Evolutionary conservation across 768 basidiomycete species (phyloP).

Genomic region (Boletus rex-veris): DNA sequence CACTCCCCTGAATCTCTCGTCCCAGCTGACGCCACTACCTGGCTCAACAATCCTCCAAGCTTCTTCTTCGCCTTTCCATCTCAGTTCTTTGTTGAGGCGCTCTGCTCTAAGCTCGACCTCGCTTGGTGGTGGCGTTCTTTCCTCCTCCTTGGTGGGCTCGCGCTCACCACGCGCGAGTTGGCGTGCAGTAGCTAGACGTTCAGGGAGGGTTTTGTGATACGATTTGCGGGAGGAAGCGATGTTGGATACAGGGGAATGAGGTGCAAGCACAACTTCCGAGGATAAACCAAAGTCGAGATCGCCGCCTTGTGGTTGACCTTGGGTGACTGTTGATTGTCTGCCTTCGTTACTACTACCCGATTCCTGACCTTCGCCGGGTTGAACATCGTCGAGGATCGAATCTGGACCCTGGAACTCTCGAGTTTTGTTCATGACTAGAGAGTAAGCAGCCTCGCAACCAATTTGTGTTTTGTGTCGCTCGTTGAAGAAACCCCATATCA

Average conservation of each 20-base stretch:
- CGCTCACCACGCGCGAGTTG: slow-evolving; percentile 70
- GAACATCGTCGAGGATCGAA: slow-evolving; percentile 17
- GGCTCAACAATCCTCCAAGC: slow-evolving; percentile 80
- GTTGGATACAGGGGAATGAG: slow-evolving; percentile 54
- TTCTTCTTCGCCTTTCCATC: slow-evolving; percentile 75
- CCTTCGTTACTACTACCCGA: slow-evolving; percentile 5
- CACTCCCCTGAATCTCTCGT: slow-evolving; percentile 60
- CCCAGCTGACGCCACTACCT: slow-evolving; percentile 66
- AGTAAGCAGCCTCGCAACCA: slow-evolving; percentile 81
- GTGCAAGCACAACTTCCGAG: slow-evolving; percentile 66
- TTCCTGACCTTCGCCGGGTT: slow-evolving; percentile 10
- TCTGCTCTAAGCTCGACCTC: slow-evolving; percentile 89
- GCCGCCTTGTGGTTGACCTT: slow-evolving; percentile 25
- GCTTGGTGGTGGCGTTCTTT: slow-evolving; percentile 71
- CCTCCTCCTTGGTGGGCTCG: slow-evolving; percentile 85
- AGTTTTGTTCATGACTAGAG: slow-evolving; percentile 58
- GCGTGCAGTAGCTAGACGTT: slow-evolving; percentile 67
- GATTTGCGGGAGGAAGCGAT: slow-evolving; percentile 67
- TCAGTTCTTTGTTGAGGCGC: slow-evolving; percentile 81
- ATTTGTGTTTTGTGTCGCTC: slow-evolving; percentile 73
- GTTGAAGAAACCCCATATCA: slow-evolving; percentile 93
- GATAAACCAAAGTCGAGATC: slow-evolving; percentile 76
- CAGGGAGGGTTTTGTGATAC: slow-evolving; percentile 72
- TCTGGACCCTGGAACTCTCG: slow-evolving; percentile 53
- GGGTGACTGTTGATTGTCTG: not conserved